Base-by-base conservation (phyloP, 441 rosid genomes). In the Adansonia gregorii region DNA sequence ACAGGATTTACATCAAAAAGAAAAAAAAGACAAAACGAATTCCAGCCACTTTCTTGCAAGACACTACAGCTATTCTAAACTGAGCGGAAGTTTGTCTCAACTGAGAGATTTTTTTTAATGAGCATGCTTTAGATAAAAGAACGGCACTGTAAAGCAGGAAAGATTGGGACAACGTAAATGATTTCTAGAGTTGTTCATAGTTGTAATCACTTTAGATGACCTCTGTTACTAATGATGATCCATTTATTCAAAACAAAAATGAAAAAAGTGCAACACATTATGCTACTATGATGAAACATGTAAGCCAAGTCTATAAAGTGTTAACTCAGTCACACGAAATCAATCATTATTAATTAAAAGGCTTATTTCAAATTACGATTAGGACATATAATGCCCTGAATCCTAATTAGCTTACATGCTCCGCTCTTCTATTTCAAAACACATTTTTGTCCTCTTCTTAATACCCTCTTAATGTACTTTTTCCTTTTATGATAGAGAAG, bases 321-420 rank as follows among this genome's bases (percentile, higher is more conserved):
- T 63, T 14, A 31, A 19, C 19, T 56, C 60, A 14, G 67, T 63
- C 67, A 63, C 3, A 14, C 5, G 9, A n/a, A 63, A 6, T 63
- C 45, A 63, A 63, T 31, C 19, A 63, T n/a, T 15, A 66, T 8
- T 0, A 65, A 35, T 10, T 65, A 39, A 39, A 39, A 39, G 7
- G 10, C 22, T 39, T 20, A 15, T 35, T 6, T 59, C 9, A 7
- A 54, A 5, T 3, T 14, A 58, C 7, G 24, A 61, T 14, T 8
- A 61, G 66, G 12, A 61, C 41, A 61, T 61, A 61, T 27, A 27
- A 31, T 12, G 67, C 43, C 67, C 19, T 63, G 67, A 35, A 63
- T 63, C 43, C 45, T 61, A 61, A 31, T 61, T 61, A 35, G 66
- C 45, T 35, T 35, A 35, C 46, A 31, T 31, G 15, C 20, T 64